Conservation (phyloP, 106 monocot species). For the Dioscorea dumetorum region DNA sequence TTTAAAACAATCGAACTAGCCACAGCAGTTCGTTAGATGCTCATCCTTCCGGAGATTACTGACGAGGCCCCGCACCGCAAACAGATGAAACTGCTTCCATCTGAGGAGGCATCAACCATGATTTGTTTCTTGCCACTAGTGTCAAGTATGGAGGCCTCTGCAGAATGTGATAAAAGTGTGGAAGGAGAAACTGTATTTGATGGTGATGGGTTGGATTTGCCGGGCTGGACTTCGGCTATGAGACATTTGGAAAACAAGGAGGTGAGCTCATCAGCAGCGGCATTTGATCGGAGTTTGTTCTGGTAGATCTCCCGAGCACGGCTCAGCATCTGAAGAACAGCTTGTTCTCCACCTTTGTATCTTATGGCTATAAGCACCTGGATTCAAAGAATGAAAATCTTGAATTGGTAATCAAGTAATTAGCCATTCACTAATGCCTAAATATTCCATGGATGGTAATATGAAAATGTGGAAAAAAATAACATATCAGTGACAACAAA, state of each 20-base stretch:
- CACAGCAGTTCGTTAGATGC: conserved; percentile 86
- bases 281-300: conserved; percentile 34
- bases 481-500: too few relatives aligned
- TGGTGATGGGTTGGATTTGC: neutral
- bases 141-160: conserved; percentile 59
- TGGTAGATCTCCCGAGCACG: conserved; percentile 75
- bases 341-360: conserved; percentile 72
- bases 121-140: conserved; percentile 74
- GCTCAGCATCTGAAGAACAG: conserved; percentile 49
- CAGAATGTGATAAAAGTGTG: conserved; percentile 7
- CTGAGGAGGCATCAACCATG: conserved; percentile 77
- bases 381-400: neutral
- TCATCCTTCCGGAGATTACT: conserved; percentile 70
- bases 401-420: too few relatives aligned
- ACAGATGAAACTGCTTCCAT: conserved; percentile 97
- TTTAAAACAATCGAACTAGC: conserved; percentile 1
- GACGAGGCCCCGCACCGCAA: conserved; percentile 88
- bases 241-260: conserved; percentile 86
- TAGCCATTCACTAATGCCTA: too few relatives aligned
- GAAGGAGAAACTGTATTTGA: neutral
- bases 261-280: conserved; percentile 55
- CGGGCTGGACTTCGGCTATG: conserved; percentile 60
- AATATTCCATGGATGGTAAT: too few relatives aligned
- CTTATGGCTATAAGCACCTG: conserved; percentile 63
- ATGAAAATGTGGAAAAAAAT: too few relatives aligned